Conservation (phyloP, 2,329 filamentous ascomycete genomes). For the Aspergillus eucalypticola region DNA sequence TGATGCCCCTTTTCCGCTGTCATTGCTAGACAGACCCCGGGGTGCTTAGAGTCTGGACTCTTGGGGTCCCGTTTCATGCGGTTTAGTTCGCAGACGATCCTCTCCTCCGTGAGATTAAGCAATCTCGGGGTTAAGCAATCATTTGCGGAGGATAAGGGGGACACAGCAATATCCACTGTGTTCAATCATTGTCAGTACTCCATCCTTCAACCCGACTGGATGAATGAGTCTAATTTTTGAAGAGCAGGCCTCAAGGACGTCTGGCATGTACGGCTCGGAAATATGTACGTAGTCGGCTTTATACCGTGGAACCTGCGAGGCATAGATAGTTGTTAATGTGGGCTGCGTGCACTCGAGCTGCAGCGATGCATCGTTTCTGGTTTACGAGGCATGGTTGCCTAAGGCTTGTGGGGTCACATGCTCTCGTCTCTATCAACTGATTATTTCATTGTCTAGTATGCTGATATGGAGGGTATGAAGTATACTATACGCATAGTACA, state of each 20-base stretch:
- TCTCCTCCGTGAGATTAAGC: slow-evolving; percentile 4
- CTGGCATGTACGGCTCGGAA: background rate
- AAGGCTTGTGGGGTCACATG: background rate
- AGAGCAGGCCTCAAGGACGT: background rate
- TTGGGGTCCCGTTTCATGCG: slow-evolving; percentile 6
- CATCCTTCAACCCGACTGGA: background rate
- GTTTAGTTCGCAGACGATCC: background rate
- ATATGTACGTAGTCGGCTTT: background rate
- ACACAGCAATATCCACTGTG: background rate
- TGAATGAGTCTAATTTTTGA: background rate
- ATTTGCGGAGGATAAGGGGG: slow-evolving; percentile 1
- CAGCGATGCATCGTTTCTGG: background rate
- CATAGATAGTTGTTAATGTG: background rate
- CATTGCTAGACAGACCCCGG: background rate
- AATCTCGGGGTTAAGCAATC: slow-evolving; percentile 7
- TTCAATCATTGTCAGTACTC: background rate
- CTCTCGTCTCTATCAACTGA: background rate
- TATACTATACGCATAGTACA: no score
- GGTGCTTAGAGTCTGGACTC: slow-evolving; percentile 2
- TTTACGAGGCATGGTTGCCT: background rate
- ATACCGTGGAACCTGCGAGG: background rate
- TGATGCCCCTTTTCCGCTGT: background rate
- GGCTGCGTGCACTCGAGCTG: background rate
- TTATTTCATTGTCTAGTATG: no score
- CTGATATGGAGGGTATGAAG: no score